These are phyloP conservation scores for Adansonia grandidieri DNA, from an alignment of 441 rosid genomes.

Conservation along the genomic window DNA sequence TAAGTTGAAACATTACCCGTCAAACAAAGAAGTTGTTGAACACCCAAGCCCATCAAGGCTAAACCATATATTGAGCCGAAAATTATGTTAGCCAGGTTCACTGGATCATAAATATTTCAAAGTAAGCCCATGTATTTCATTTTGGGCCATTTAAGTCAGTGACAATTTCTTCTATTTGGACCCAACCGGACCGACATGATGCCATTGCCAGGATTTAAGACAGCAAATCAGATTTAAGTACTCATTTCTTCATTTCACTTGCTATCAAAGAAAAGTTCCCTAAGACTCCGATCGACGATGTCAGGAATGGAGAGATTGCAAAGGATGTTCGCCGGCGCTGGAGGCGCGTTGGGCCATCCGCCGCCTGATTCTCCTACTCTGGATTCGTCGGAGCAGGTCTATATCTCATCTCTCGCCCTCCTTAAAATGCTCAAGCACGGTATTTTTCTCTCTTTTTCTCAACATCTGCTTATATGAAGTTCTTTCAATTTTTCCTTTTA, in stretches of 20 bases:
- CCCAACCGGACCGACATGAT: neutral
- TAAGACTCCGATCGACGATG: constrained; percentile 30
- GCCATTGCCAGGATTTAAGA: no score
- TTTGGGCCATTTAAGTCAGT: neutral
- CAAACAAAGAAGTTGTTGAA: neutral
- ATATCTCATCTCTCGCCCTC: constrained; percentile 84
- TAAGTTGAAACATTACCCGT: neutral
- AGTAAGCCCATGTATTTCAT: neutral
- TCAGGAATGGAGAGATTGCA: constrained; percentile 79
- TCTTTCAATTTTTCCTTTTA: neutral
- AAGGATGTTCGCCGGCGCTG: constrained; percentile 84
- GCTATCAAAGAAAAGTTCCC: neutral
- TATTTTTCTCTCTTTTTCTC: constrained; percentile 23
- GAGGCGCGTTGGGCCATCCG: constrained; percentile 80
- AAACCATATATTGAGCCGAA: neutral
- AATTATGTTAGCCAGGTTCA: neutral
- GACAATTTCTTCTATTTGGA: neutral
- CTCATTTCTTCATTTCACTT: neutral
- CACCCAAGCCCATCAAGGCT: neutral
- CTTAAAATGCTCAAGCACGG: constrained; percentile 93
- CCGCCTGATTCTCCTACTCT: constrained; percentile 85
- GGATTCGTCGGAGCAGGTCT: constrained; percentile 87
- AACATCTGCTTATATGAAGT: neutral
- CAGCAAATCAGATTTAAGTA: no score
- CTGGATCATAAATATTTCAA: neutral